These are phyloP conservation scores for Paramecium pentaurelia DNA, from an alignment of 73 alveolate genomes.

Conservation along the genomic window DNA sequence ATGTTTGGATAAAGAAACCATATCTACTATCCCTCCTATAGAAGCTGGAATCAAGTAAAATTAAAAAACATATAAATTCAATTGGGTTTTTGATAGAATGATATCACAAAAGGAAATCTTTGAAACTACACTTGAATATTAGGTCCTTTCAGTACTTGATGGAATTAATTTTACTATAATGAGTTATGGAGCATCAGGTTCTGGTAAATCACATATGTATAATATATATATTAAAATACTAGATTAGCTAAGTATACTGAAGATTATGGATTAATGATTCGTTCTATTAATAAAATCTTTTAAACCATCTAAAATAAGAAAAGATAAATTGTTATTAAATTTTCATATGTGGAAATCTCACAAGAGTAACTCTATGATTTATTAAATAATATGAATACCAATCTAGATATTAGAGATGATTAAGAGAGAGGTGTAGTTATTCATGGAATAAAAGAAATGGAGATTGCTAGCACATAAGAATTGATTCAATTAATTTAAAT, in stretches of 20 bases:
- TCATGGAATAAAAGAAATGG: slow-evolving; percentile 7
- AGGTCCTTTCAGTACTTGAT: neutral
- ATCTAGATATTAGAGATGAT: slow-evolving; percentile 22
- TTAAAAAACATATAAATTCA: neutral
- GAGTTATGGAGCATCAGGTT: slow-evolving; percentile 13
- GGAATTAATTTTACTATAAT: slow-evolving; percentile 7
- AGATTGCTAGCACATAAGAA: neutral
- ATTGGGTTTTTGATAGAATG: slow-evolving; percentile 24
- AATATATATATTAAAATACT: neutral
- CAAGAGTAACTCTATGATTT: neutral
- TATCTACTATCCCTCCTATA: neutral
- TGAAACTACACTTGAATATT: slow-evolving; percentile 17
- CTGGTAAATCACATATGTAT: slow-evolving; percentile 40
- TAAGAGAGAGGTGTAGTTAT: neutral
- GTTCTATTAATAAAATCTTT: neutral
- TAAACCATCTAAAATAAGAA: neutral
- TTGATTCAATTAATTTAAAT: neutral
- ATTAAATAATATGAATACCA: neutral
- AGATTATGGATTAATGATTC: slow-evolving; percentile 11
- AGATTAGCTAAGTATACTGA: neutral
- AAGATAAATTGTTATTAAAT: neutral
- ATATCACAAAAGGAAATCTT: neutral
- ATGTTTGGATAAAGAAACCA: neutral
- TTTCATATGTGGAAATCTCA: neutral
- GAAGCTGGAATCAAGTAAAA: neutral